Evolutionary conservation across 331 rosid species (phyloP).

Genomic region (Malus hybrid): DNA sequence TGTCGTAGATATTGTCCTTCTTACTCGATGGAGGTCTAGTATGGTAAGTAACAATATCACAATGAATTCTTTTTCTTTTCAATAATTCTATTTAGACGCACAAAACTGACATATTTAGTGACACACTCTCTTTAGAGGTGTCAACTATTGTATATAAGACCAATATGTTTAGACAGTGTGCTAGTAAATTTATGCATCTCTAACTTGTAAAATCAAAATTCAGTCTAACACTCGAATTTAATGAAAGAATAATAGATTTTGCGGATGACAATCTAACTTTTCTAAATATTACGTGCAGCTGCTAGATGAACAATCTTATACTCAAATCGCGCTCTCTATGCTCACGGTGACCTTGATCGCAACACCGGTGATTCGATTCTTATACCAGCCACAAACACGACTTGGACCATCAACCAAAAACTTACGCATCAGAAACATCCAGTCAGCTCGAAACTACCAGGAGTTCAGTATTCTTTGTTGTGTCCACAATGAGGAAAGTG

Average conservation of each 20-base stretch:
- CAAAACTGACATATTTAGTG: too few species aligned
- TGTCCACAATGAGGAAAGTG: conserved; percentile 27
- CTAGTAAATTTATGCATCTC: too few species aligned
- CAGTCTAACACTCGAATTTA: too few species aligned
- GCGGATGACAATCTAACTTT: background rate
- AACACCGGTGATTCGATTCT: conserved; percentile 12
- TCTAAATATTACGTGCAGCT: conserved; percentile 10
- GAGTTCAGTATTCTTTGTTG: conserved; percentile 24
- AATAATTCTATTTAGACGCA: too few species aligned
- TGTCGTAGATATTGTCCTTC: conserved; percentile 20
- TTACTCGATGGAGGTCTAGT: background rate
- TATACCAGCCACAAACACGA: conserved; percentile 22
- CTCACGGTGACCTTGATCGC: conserved; percentile 3
- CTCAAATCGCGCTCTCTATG: conserved; percentile 16
- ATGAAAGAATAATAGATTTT: too few species aligned
- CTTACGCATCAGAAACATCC: conserved; percentile 12
- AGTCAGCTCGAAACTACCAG: background rate
- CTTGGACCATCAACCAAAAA: background rate
- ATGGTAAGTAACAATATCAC: conserved; percentile 17
- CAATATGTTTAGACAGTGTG: background rate
- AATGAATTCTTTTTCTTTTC: too few species aligned
- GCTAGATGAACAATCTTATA: conserved; percentile 14
- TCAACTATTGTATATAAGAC: too few species aligned
- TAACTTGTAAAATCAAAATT: too few species aligned
- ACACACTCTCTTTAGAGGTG: too few species aligned